Percentiles rank a stretch among this genome's conserved stretches.
Evolutionary conservation across 345 rosid species (phyloP).

Genomic region (Isatis tinctoria): DNA sequence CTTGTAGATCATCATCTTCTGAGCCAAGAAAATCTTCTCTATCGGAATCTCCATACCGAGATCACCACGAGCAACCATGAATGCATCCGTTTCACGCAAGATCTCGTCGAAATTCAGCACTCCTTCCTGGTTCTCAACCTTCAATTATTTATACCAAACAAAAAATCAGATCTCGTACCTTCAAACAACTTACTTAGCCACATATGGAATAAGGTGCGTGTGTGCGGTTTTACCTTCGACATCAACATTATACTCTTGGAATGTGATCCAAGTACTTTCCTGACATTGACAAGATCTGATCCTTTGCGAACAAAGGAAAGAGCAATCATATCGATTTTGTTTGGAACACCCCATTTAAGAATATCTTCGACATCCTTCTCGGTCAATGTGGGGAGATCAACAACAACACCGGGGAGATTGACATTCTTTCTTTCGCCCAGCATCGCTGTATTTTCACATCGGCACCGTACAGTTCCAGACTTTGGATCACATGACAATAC

Average conservation of each 20-base stretch:
- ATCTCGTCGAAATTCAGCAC: slow-evolving; percentile 15
- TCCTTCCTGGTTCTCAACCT: slow-evolving; percentile 27
- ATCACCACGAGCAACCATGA: slow-evolving; percentile 21
- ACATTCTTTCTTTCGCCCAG: slow-evolving; percentile 21
- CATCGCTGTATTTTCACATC: slow-evolving; percentile 18
- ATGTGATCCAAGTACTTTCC: slow-evolving; percentile 18
- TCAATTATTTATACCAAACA: neutral
- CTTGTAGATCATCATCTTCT: slow-evolving; percentile 22
- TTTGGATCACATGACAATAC: neutral
- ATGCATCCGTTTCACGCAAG: slow-evolving; percentile 15
- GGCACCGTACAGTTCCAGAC: slow-evolving; percentile 4
- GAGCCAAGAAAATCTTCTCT: slow-evolving; percentile 25
- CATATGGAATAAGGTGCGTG: neutral
- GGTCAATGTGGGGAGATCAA: slow-evolving; percentile 16
- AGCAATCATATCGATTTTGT: slow-evolving; percentile 16
- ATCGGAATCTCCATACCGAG: slow-evolving; percentile 19
- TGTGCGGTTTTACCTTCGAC: slow-evolving; percentile 2
- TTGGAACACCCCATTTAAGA: slow-evolving; percentile 20
- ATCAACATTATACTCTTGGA: slow-evolving; percentile 9
- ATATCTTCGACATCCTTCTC: slow-evolving; percentile 15
- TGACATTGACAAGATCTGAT: slow-evolving; percentile 15
- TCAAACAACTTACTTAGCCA: neutral
- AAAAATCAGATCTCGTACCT: neutral
- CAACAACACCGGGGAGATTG: slow-evolving; percentile 20
- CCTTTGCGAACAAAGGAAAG: slow-evolving; percentile 18